Base-by-base conservation (phyloP, 2,329 filamentous ascomycete species). In the Aspergillus ochraceus region DNA sequence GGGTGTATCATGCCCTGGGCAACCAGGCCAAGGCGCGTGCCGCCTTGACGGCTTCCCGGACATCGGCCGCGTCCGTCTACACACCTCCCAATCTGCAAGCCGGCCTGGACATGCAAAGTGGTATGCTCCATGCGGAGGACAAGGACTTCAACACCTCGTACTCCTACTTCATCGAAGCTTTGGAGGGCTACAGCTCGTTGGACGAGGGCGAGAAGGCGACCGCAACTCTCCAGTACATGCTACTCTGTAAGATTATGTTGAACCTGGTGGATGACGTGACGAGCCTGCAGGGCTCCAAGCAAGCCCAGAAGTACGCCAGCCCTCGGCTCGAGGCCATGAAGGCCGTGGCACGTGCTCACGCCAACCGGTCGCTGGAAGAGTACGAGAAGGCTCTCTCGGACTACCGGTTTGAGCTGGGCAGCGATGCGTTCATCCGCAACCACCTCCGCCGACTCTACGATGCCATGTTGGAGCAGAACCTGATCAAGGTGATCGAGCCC, bases 241-340 rank as follows among this genome's bases (percentile, higher is more conserved):
- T 99, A 57, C 88, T 99, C 39, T 98, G 95, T 88, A 99, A 99
- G 83, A 95, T 99, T 77, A 99, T 99, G 96, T 85, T 99, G 69
- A 99, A 99, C 80, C 84, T 96, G 46, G 92, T 88, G 66, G 93
- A 98, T 81, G 96, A 99, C 77, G 94, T 99, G 76, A 96, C 94
- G 80, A 88, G 90, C 73, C 86, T 99, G 68, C 92, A 99, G 87
- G 87, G 90, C 30, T 96, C 92, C 57, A 99, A 99, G 85, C 93
- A 97, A 77, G 95, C 96, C 45, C 87, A 96, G 74, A 95, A 96
- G 79, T 98, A 99, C 75, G 93, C 93, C 32, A 92, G 94, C 70
- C 92, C 94, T 80, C 95, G 92, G 74, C 87, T 99, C 64, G 95
- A 99, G 79, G 95, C 95, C 60, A 99, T 99, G 95, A 99, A 99